Percentiles rank a stretch among this genome's conserved stretches.
Evolutionary conservation across 768 basidiomycete species (phyloP).

Genomic region (Clathrus columnatus): DNA sequence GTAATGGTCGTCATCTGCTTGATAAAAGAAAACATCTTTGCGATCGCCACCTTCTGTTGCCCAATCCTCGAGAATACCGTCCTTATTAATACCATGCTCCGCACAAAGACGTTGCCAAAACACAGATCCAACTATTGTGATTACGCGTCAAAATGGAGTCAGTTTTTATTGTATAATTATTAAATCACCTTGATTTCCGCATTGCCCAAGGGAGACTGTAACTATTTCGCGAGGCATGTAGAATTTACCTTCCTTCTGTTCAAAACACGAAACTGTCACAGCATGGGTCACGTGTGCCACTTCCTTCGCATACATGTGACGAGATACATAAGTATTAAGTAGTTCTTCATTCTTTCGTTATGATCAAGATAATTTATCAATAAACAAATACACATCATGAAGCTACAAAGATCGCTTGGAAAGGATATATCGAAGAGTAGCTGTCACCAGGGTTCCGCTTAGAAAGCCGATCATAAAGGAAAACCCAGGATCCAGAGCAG

Average conservation of each 20-base stretch:
- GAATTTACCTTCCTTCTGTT: too few species aligned
- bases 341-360: too few species aligned
- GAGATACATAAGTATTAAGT: too few species aligned
- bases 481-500: neutral
- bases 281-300: slow-evolving; percentile 1
- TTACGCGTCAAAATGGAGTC: slow-evolving; percentile 9
- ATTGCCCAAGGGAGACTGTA: slow-evolving; percentile 81
- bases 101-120: slow-evolving; percentile 98
- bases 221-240: slow-evolving; percentile 78
- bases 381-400: neutral
- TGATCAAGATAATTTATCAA: too few species aligned
- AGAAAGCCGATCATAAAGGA: neutral
- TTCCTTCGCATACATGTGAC: too few species aligned
- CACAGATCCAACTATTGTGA: slow-evolving; percentile 76
- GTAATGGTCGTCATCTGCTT: slow-evolving; percentile 99
- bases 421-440: neutral
- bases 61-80: slow-evolving; percentile 96
- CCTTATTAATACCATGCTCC: slow-evolving; percentile 94
- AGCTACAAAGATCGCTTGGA: neutral
- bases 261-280: slow-evolving; percentile 5
- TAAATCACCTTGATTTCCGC: slow-evolving; percentile 78
- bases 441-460: neutral
- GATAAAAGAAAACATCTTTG: slow-evolving; percentile 99
- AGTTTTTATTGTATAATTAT: slow-evolving; percentile 12
- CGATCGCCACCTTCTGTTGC: slow-evolving; percentile 91